A percentile compares a stretch with the other conserved stretches of the same genome.
These are phyloP conservation scores for Yamadazyma songkhlaensis DNA, from an alignment of 1,139 yeast genomes.

Conservation along the genomic window DNA sequence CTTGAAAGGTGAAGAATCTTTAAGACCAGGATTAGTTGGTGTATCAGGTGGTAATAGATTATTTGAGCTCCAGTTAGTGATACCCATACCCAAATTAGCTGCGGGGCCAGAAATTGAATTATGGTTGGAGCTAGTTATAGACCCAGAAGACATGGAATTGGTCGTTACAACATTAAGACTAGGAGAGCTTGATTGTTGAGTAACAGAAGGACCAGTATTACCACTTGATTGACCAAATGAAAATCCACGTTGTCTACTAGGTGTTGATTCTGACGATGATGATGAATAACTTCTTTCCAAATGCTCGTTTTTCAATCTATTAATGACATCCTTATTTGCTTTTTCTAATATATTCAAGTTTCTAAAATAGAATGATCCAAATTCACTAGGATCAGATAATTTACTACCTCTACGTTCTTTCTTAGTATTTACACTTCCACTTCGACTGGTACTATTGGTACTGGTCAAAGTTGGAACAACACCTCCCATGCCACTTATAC, in stretches of 20 bases:
- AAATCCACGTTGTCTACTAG: constrained; percentile 39
- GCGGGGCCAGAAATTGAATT: constrained; percentile 1
- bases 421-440: constrained; percentile 24
- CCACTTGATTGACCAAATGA: constrained; percentile 21
- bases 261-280: constrained; percentile 42
- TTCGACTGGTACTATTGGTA: constrained; percentile 6
- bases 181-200: constrained; percentile 2
- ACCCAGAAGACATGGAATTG: not conserved
- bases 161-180: constrained; percentile 1
- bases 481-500: constrained; percentile 6
- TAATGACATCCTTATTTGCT: constrained; percentile 91
- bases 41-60: constrained; percentile 6
- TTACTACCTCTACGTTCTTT: constrained; percentile 67
- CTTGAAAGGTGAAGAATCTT: constrained; percentile 33
- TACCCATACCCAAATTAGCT: constrained; percentile 8
- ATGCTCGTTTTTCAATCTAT: constrained; percentile 81
- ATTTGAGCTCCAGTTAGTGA: constrained; percentile 4
- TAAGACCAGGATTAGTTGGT: constrained; percentile 8
- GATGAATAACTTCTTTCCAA: constrained; percentile 49
- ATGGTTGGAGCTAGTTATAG: not conserved
- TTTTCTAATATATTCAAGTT: constrained; percentile 87
- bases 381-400: constrained; percentile 73
- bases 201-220: not conserved
- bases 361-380: constrained; percentile 90
- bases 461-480: constrained; percentile 3